These are phyloP conservation scores for Heliosperma pusillum DNA, from an alignment of 148 eudicot genomes.

Conservation along the genomic window DNA sequence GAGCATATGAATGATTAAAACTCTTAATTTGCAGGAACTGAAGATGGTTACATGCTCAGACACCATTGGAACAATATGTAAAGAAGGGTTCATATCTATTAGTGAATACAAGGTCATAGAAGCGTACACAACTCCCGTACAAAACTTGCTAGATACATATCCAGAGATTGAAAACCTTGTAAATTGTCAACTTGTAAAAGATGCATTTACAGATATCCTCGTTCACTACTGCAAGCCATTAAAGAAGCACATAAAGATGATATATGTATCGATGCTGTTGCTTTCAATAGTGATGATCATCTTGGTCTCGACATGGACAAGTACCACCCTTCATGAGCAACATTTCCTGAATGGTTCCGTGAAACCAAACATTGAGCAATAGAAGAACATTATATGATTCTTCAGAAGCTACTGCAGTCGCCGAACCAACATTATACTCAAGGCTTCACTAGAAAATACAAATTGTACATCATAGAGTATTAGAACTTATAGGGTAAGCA, in stretches of 20 bases:
- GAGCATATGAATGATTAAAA: neutral
- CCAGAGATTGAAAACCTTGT: constrained; percentile 61
- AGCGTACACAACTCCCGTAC: constrained; percentile 53
- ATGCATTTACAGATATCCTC: constrained; percentile 54
- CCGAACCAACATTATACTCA: neutral
- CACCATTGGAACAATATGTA: neutral
- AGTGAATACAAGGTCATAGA: constrained; percentile 30
- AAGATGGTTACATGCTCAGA: constrained; percentile 50
- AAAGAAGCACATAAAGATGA: constrained; percentile 37
- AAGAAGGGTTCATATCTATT: constrained; percentile 27
- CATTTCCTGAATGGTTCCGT: constrained; percentile 22
- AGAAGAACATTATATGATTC: neutral
- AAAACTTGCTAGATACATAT: constrained; percentile 48
- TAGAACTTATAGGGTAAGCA: neutral
- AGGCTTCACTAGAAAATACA: neutral
- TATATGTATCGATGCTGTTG: constrained; percentile 43
- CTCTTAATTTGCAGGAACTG: constrained; percentile 33
- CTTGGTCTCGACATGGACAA: constrained; percentile 44
- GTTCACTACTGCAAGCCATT: constrained; percentile 56
- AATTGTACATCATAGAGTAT: neutral
- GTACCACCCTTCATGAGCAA: constrained; percentile 29
- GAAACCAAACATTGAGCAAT: constrained; percentile 22
- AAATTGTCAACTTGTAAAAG: constrained; percentile 54
- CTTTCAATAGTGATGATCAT: constrained; percentile 47
- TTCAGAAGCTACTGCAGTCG: neutral